phyloP scores from a whole-genome alignment of 768 basidiomycete species.

The Scleroderma citrinum region DNA sequence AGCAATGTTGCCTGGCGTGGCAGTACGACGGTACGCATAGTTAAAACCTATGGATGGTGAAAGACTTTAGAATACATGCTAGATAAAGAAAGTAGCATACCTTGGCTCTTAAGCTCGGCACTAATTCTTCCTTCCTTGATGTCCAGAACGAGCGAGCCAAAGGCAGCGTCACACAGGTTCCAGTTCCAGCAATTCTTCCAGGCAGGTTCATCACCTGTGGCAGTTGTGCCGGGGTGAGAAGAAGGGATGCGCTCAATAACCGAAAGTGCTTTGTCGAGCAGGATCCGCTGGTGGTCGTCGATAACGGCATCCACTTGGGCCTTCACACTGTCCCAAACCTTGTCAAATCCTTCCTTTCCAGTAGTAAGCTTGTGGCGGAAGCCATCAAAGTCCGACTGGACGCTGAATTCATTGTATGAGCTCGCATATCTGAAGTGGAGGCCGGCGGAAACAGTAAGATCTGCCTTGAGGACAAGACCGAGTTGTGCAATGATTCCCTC shows the following conservation, averaged over 20 bases:
- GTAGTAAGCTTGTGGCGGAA: conserved; percentile 74
- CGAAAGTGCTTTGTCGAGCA: conserved; percentile 83
- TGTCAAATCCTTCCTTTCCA: conserved; percentile 80
- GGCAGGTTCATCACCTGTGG: conserved; percentile 75
- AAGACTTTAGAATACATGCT: not conserved
- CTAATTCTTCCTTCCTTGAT: conserved; percentile 90
- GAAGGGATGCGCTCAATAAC: conserved; percentile 80
- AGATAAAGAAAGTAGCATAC: conserved; percentile 34
- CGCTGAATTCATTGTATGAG: conserved; percentile 95
- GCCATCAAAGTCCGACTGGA: conserved; percentile 83
- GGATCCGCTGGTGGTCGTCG: conserved; percentile 81
- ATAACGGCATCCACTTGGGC: conserved; percentile 85
- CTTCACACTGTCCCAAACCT: conserved; percentile 95
- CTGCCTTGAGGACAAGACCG: conserved; percentile 85
- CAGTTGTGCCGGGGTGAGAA: conserved; percentile 31
- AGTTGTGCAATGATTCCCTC: conserved; percentile 92
- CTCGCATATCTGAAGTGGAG: conserved; percentile 97
- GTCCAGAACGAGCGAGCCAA: conserved; percentile 82
- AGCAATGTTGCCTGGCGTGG: conserved; percentile 43
- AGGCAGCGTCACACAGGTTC: conserved; percentile 96
- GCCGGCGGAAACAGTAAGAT: conserved; percentile 89
- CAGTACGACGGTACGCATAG: conserved; percentile 84
- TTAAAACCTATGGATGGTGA: conserved; percentile 78
- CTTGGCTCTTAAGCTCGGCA: conserved; percentile 89
- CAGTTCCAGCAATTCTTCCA: conserved; percentile 99